phyloP scores from a whole-genome alignment of 306 rosid genomes.

The Pterocarpus santalinus region DNA sequence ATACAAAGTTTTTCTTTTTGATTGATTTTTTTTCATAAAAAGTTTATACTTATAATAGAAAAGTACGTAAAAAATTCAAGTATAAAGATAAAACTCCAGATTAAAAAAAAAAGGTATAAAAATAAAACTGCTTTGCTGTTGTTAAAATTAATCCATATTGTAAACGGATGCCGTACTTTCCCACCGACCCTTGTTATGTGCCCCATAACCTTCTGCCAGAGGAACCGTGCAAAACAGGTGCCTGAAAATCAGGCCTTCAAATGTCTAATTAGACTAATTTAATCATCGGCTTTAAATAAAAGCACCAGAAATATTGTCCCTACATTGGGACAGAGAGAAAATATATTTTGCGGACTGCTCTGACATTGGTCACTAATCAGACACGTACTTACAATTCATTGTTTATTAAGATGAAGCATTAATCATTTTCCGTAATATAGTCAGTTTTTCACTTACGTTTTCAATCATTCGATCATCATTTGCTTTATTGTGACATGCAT shows the following conservation, averaged over 20 bases:
- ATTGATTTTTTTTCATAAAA: no score
- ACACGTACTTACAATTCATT: background rate
- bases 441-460: background rate
- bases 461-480: slow-evolving; percentile 22
- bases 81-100: no score
- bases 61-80: background rate
- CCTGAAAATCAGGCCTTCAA: slow-evolving; percentile 31
- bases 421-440: slow-evolving; percentile 14
- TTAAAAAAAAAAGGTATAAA: no score
- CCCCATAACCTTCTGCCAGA: background rate
- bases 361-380: slow-evolving; percentile 8
- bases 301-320: slow-evolving; percentile 15
- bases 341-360: background rate
- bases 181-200: slow-evolving; percentile 19
- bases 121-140: no score
- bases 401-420: background rate
- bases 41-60: no score
- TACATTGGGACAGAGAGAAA: background rate
- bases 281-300: background rate
- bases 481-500: background rate
- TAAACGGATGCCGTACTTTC: background rate
- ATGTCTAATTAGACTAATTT: background rate
- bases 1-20: background rate
- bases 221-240: background rate
- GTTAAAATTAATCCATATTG: background rate